These are phyloP conservation scores for Jimgerdemannia lactiflua DNA, from an alignment of 192 early-diverging fungal species.

Conservation along the genomic window DNA sequence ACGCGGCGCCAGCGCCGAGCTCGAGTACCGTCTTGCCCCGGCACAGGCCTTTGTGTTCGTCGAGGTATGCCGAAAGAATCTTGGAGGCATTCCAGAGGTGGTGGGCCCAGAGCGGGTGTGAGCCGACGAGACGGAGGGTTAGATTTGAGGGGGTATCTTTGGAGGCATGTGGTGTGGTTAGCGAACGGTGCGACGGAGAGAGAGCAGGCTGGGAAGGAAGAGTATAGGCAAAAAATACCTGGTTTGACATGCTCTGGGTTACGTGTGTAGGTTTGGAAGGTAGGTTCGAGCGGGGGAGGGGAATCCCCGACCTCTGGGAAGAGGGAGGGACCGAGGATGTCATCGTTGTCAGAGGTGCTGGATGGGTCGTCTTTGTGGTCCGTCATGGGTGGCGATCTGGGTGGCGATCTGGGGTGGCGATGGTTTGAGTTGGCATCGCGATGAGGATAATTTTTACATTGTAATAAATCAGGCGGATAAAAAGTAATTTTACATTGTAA, in stretches of 20 bases:
- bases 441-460: no score
- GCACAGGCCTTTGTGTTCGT: constrained; percentile 59
- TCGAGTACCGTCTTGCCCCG: constrained; percentile 68
- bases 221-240: constrained; percentile 7
- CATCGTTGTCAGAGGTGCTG: not conserved
- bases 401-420: not conserved
- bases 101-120: constrained; percentile 85
- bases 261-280: constrained; percentile 52
- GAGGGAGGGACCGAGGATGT: not conserved
- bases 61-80: constrained; percentile 76
- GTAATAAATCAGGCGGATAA: no score
- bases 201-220: not conserved
- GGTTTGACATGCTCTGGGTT: constrained; percentile 24
- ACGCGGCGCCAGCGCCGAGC: constrained; percentile 79
- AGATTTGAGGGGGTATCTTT: constrained; percentile 28
- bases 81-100: constrained; percentile 91
- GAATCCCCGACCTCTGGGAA: constrained; percentile 12
- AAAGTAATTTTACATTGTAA: no score
- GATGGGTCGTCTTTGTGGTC: not conserved
- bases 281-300: constrained; percentile 50
- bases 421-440: no score
- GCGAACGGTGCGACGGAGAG: not conserved
- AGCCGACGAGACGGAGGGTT: constrained; percentile 60
- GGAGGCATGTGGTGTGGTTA: not conserved
- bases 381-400: not conserved